Conservation (phyloP, 306 rosid species). For the Malus asiatica region DNA sequence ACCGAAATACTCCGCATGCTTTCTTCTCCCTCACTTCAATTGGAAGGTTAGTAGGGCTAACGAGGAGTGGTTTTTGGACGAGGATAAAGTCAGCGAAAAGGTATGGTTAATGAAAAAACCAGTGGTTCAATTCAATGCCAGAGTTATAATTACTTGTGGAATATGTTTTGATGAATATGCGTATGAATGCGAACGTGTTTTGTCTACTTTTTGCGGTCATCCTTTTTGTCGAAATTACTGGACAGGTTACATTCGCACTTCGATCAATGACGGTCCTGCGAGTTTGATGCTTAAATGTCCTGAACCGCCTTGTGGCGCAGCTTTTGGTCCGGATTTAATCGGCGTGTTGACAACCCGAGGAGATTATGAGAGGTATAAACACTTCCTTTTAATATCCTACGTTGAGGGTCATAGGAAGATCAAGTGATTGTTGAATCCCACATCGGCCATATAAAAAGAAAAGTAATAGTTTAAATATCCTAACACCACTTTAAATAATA, state of each 20-base stretch:
- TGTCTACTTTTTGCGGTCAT: background rate
- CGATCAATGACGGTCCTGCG: background rate
- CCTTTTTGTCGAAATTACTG: background rate
- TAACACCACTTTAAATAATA: no score
- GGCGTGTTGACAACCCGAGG: background rate
- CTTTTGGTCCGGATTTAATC: background rate
- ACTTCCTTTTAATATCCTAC: background rate
- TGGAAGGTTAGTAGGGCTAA: background rate
- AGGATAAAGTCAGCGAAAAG: background rate
- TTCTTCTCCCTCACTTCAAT: background rate
- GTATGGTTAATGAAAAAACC: background rate
- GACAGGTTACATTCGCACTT: background rate
- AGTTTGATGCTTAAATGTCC: slow-evolving; percentile 5
- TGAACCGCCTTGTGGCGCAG: background rate
- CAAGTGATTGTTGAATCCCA: background rate
- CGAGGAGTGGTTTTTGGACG: background rate
- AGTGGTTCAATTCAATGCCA: background rate
- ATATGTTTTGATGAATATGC: background rate
- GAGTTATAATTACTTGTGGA: background rate
- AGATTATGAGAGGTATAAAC: background rate
- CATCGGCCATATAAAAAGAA: no score
- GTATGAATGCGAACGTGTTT: background rate
- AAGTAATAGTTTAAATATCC: no score
- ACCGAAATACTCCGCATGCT: background rate
- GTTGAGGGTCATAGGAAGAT: background rate